Evolutionary conservation across 1,284 basidiomycete species (phyloP).

Genomic region (Omphalotus olearius): DNA sequence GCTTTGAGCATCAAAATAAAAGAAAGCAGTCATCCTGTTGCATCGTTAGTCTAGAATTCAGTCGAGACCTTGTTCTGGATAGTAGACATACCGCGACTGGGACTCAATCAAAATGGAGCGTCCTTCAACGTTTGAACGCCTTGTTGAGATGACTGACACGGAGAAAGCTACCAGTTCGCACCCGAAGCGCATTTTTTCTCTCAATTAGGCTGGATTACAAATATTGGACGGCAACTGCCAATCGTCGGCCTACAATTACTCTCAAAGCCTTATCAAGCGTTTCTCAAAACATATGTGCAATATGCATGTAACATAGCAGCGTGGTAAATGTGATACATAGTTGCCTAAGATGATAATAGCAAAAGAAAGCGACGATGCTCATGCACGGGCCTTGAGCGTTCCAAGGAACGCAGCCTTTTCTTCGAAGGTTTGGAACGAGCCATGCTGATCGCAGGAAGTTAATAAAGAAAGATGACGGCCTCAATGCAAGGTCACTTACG

Average conservation of each 20-base stretch:
- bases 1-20: conserved; percentile 70
- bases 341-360: conserved; percentile 10
- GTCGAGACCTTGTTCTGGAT: not conserved
- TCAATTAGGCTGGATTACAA: not conserved
- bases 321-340: conserved; percentile 3
- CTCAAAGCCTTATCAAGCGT: too few species aligned
- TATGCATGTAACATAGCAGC: conserved; percentile 7
- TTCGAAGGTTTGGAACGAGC: conserved; percentile 92
- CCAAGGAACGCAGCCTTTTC: conserved; percentile 96
- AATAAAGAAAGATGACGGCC: conserved; percentile 5
- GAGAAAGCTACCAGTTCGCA: too few species aligned
- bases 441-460: conserved; percentile 53
- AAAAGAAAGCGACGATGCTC: conserved; percentile 30
- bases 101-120: conserved; percentile 29
- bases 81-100: conserved; percentile 47
- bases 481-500: conserved; percentile 39
- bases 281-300: not conserved
- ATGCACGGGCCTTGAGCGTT: conserved; percentile 79
- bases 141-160: not conserved
- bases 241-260: too few species aligned
- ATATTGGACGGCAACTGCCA: too few species aligned
- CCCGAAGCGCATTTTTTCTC: not conserved
- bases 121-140: conserved; percentile 14
- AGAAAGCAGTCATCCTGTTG: conserved; percentile 67
- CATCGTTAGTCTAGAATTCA: not conserved